Conservation (phyloP, 331 rosid genomes). For the Saraca asoca region DNA sequence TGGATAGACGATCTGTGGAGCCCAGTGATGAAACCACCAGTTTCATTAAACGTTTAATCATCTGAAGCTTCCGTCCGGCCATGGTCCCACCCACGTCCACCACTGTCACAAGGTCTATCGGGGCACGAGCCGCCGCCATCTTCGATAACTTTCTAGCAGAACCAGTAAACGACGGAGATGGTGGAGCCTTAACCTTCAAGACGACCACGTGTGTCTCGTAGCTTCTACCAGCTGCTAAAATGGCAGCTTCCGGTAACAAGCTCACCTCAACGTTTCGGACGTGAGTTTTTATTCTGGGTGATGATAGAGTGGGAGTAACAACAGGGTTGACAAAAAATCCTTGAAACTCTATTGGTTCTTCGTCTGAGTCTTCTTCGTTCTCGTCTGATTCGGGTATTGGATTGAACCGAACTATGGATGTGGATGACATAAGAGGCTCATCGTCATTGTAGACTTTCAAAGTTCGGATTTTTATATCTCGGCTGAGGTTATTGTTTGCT, state of each 20-base stretch:
- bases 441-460: conserved; percentile 80
- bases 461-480: conserved; percentile 49
- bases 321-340: conserved; percentile 57
- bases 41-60: conserved; percentile 71
- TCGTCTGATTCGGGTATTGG: conserved; percentile 93
- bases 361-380: conserved; percentile 61
- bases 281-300: conserved; percentile 19
- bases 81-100: conserved; percentile 64
- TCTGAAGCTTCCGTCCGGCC: conserved; percentile 55
- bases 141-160: not conserved
- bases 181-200: conserved; percentile 64
- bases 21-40: conserved; percentile 62
- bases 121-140: conserved; percentile 47
- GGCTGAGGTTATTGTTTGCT: conserved; percentile 11
- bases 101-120: conserved; percentile 74
- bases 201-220: conserved; percentile 72
- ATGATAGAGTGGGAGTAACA: conserved; percentile 18
- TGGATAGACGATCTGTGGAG: conserved; percentile 74
- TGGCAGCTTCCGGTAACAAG: conserved; percentile 73
- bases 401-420: conserved; percentile 66
- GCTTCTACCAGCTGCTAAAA: conserved; percentile 64
- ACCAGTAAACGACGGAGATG: not conserved
- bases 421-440: conserved; percentile 75
- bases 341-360: conserved; percentile 51
- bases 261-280: conserved; percentile 45